Percentiles rank a stretch among this genome's conserved stretches.
Evolutionary conservation across 1,284 basidiomycete species (phyloP).

Genomic region (Ganoderma sinense): DNA sequence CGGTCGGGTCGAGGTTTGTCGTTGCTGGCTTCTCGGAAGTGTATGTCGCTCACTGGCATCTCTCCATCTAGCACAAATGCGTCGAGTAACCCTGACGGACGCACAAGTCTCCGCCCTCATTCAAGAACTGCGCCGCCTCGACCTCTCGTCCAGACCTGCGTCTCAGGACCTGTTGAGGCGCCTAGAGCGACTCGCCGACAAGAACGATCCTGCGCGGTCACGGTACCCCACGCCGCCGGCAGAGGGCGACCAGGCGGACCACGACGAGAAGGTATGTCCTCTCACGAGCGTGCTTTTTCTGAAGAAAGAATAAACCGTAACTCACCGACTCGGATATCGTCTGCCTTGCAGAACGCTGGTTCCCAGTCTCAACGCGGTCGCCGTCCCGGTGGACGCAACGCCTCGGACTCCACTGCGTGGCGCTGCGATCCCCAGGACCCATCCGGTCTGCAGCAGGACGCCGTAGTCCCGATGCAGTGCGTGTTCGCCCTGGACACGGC

Average conservation of each 20-base stretch:
- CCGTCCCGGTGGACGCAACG: neutral
- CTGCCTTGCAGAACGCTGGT: neutral
- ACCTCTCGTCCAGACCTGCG: neutral
- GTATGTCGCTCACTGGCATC: neutral
- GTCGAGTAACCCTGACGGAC: neutral
- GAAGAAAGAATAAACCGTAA: neutral
- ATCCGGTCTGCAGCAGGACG: neutral
- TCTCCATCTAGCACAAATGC: neutral
- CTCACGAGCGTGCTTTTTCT: neutral
- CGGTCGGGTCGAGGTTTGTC: no score
- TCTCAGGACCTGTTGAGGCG: neutral
- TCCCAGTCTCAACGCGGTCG: neutral
- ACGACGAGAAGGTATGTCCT: neutral
- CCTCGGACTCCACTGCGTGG: neutral
- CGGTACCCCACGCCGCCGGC: neutral
- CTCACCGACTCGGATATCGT: neutral
- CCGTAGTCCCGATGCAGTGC: neutral
- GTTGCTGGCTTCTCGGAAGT: neutral
- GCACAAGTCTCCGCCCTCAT: neutral
- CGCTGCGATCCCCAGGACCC: neutral
- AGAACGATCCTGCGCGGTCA: neutral
- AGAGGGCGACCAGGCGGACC: neutral
- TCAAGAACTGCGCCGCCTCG: neutral
- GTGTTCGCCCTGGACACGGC: neutral
- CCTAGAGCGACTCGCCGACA: neutral